A percentile compares a stretch with the other conserved stretches of the same genome.
Conservation (phyloP, 169 alveolate genomes). For the Pseudocohnilembus persalinus region DNA sequence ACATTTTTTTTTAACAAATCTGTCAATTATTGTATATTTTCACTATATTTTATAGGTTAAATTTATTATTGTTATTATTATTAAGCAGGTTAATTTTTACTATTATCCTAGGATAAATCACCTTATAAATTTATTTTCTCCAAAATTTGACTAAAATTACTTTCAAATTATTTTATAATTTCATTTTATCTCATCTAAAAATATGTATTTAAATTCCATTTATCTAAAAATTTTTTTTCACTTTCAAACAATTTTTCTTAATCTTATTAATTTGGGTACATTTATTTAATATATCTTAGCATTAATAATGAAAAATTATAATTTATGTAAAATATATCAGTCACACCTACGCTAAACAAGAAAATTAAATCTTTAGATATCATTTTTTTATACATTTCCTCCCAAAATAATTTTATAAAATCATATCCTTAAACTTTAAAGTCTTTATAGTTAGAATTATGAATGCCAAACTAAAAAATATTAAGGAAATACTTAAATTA, state of each 20-base stretch:
- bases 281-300: no score
- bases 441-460: neutral
- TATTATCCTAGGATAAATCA: no score
- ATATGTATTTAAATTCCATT: neutral
- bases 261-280: neutral
- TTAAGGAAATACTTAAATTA: neutral
- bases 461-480: neutral
- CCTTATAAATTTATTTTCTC: neutral
- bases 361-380: neutral
- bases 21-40: no score
- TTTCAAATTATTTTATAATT: neutral
- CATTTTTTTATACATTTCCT: neutral
- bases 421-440: neutral
- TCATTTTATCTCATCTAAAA: neutral
- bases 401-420: neutral
- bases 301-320: neutral
- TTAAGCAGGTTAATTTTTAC: no score
- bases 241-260: neutral
- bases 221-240: neutral
- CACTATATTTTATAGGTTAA: no score
- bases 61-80: no score
- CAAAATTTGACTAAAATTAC: neutral
- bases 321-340: neutral
- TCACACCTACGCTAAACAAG: neutral
- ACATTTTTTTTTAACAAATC: neutral